Conservation (phyloP, 2,329 filamentous ascomycete species). For the Lecanicillium sp. region DNA sequence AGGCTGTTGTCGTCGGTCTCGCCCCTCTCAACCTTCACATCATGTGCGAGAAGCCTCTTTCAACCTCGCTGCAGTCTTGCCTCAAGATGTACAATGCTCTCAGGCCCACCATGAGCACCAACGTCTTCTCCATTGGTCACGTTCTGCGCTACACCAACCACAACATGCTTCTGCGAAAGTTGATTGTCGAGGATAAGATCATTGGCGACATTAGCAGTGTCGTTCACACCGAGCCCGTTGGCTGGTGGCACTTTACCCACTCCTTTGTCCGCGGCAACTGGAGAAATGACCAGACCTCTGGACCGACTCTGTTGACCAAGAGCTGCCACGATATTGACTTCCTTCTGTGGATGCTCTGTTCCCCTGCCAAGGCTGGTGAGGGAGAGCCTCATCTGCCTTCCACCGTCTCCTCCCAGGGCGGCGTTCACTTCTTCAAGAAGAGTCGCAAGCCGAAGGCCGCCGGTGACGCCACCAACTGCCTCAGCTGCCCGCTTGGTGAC, state of each 20-base stretch:
- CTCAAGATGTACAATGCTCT: slow-evolving; percentile 64
- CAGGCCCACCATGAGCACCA: slow-evolving; percentile 25
- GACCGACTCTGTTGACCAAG: slow-evolving; percentile 82
- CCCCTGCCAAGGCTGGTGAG: slow-evolving; percentile 46
- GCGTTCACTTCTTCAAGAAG: slow-evolving; percentile 70
- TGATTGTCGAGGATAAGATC: slow-evolving; percentile 67
- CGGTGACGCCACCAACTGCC: slow-evolving; percentile 76
- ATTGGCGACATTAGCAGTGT: slow-evolving; percentile 83
- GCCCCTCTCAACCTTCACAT: slow-evolving; percentile 69
- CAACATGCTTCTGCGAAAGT: slow-evolving; percentile 74
- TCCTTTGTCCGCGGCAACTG: slow-evolving; percentile 92
- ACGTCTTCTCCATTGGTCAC: slow-evolving; percentile 85
- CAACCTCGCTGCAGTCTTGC: slow-evolving; percentile 72
- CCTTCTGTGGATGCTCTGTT: slow-evolving; percentile 82
- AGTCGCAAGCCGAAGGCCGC: slow-evolving; percentile 70
- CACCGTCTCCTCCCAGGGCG: slow-evolving; percentile 68
- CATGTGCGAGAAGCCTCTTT: slow-evolving; percentile 92
- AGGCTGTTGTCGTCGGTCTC: slow-evolving; percentile 69
- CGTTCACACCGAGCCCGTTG: slow-evolving; percentile 89
- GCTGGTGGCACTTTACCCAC: slow-evolving; percentile 93
- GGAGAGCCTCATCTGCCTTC: slow-evolving; percentile 64
- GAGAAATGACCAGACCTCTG: slow-evolving; percentile 72
- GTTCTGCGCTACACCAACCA: slow-evolving; percentile 91
- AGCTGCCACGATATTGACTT: slow-evolving; percentile 96
- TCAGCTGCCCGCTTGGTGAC: slow-evolving; percentile 64